phyloP scores from a whole-genome alignment of 1,284 basidiomycete species.

The Trichosporon sp. region DNA sequence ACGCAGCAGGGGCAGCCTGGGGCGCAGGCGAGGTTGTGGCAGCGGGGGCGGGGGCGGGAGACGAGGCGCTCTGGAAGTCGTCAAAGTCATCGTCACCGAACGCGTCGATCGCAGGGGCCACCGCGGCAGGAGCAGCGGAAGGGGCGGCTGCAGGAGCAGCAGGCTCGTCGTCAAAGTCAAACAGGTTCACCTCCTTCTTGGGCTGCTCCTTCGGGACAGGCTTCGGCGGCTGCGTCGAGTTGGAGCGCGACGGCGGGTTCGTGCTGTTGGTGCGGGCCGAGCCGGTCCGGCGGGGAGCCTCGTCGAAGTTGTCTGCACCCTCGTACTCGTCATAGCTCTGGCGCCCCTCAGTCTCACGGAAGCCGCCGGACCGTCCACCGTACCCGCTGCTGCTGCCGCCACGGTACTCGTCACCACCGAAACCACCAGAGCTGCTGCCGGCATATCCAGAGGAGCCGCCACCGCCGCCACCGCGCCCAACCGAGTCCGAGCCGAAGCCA shows the following conservation, averaged over 20 bases:
- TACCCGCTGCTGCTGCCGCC: conserved; percentile 22
- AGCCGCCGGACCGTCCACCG: conserved; percentile 13
- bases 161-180: conserved; percentile 73
- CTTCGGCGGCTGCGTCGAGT: conserved; percentile 47
- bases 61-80: conserved; percentile 80
- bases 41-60: conserved; percentile 60
- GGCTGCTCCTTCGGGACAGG: conserved; percentile 57
- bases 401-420: conserved; percentile 39
- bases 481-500: conserved; percentile 75
- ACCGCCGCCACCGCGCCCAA: conserved; percentile 60
- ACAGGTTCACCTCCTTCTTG: conserved; percentile 66
- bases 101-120: conserved; percentile 33
- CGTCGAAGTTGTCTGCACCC: conserved; percentile 88
- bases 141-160: conserved; percentile 41
- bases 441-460: conserved; percentile 53
- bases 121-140: conserved; percentile 34
- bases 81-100: conserved; percentile 73
- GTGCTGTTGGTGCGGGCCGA: conserved; percentile 24
- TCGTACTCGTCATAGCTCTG: conserved; percentile 79
- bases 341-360: conserved; percentile 25
- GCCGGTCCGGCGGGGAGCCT: conserved; percentile 47
- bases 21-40: conserved; percentile 37
- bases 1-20: conserved; percentile 34
- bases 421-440: conserved; percentile 34
- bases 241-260: conserved; percentile 49